A percentile compares a stretch with the other conserved stretches of the same genome.
Evolutionary conservation across 768 basidiomycete genomes (phyloP).

Genomic region (Termitomyces sp.): DNA sequence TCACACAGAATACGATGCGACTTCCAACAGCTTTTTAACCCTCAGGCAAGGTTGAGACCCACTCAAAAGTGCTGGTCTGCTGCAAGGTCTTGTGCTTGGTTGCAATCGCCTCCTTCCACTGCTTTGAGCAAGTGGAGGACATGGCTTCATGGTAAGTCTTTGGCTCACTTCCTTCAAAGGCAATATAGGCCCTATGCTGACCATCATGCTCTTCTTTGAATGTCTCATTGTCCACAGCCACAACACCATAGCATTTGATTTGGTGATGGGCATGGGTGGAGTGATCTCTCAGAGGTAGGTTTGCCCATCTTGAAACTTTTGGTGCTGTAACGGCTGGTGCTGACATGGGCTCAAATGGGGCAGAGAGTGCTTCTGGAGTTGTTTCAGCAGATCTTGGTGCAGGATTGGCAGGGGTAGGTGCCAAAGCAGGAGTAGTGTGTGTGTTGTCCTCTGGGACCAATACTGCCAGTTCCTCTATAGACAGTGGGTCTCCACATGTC

Average conservation of each 20-base stretch:
- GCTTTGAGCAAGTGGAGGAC: not conserved
- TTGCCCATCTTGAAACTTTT: not conserved
- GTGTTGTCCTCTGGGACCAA: not conserved
- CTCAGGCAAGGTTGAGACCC: too few species aligned
- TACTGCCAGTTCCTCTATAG: not conserved
- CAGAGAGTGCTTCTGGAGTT: not conserved
- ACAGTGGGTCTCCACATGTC: not conserved
- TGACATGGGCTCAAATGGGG: not conserved
- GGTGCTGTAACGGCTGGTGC: not conserved
- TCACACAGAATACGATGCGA: not conserved
- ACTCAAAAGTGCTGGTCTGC: slow-evolving; percentile 3
- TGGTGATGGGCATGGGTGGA: not conserved
- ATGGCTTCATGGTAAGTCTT: not conserved
- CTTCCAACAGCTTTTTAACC: not conserved
- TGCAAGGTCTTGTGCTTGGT: slow-evolving; percentile 6
- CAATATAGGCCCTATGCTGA: not conserved
- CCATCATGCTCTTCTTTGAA: not conserved
- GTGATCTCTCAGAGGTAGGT: not conserved
- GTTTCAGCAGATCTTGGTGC: not conserved
- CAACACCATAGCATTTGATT: not conserved
- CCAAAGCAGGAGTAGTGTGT: not conserved
- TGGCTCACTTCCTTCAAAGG: not conserved
- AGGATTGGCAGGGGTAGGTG: not conserved
- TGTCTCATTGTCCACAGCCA: not conserved
- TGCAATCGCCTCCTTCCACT: slow-evolving; percentile 8